phyloP scores from a whole-genome alignment of 257 asterid genomes.

The Solanum piurae region DNA sequence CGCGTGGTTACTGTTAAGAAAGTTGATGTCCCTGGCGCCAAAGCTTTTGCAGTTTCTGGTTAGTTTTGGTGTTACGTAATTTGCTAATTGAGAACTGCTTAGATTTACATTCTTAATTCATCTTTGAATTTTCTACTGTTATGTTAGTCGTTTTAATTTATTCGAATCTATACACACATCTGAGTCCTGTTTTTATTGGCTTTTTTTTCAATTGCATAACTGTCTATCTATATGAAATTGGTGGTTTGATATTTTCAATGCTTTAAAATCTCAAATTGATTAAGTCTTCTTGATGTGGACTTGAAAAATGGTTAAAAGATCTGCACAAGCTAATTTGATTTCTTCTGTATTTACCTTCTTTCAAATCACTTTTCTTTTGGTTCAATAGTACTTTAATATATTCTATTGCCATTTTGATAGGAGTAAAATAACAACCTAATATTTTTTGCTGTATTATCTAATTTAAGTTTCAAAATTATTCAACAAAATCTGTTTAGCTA shows the following conservation, averaged over 20 bases:
- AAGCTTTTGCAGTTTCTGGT: conserved; percentile 81
- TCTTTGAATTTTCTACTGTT: neutral
- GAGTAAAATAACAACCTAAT: neutral
- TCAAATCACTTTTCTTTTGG: neutral
- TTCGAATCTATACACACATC: neutral
- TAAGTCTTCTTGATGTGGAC: neutral
- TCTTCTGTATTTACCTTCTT: neutral
- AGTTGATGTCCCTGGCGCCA: conserved; percentile 65
- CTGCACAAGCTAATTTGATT: neutral
- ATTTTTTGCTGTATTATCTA: neutral
- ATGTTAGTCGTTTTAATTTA: neutral
- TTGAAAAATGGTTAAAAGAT: neutral
- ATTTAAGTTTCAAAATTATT: neutral
- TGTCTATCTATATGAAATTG: no score
- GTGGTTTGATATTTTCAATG: no score
- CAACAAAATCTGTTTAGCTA: neutral
- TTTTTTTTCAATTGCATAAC: no score
- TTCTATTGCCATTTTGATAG: neutral
- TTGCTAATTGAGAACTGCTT: neutral
- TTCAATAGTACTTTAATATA: no score
- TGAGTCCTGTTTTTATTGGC: neutral
- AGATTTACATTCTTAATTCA: neutral
- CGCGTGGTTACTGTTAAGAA: conserved; percentile 48
- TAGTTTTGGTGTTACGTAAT: conserved; percentile 11
- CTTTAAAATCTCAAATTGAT: no score